phyloP scores from a whole-genome alignment of 164 flowering plant species.

The Stephania cephalantha region DNA sequence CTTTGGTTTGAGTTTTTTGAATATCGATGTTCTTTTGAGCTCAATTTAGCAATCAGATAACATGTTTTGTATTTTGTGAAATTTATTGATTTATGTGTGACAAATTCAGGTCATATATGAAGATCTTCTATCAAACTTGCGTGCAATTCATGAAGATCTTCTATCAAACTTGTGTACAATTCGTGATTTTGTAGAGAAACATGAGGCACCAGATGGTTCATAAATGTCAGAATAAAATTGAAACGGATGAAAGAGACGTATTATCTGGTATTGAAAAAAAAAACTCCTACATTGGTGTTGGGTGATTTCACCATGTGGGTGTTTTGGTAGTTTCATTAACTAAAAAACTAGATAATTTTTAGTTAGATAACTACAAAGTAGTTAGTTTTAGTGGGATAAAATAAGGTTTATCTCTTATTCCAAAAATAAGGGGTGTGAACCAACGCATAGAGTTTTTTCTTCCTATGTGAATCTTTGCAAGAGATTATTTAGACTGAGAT shows the following conservation, averaged over 20 bases:
- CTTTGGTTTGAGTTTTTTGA: neutral
- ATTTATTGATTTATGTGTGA: neutral
- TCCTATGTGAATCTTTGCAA: too few species aligned
- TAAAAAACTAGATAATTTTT: too few species aligned
- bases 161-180: constrained; percentile 4
- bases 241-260: constrained; percentile 19
- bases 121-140: constrained; percentile 93
- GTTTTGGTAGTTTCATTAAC: too few species aligned
- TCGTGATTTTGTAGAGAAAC: constrained; percentile 73
- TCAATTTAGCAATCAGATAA: neutral
- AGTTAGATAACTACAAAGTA: too few species aligned
- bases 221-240: constrained; percentile 14
- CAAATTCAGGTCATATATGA: constrained; percentile 75
- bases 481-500: too few species aligned
- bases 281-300: too few species aligned
- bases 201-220: constrained; percentile 23
- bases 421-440: too few species aligned
- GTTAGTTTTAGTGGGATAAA: too few species aligned
- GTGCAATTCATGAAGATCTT: constrained; percentile 35
- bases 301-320: too few species aligned
- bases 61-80: neutral
- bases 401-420: too few species aligned
- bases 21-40: neutral
- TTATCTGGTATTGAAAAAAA: constrained; percentile 14
- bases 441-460: too few species aligned